A percentile compares a stretch with the other conserved stretches of the same genome.
Evolutionary conservation across 164 flowering plant genomes (phyloP).

Genomic region (Aristolochia fimbriata): DNA sequence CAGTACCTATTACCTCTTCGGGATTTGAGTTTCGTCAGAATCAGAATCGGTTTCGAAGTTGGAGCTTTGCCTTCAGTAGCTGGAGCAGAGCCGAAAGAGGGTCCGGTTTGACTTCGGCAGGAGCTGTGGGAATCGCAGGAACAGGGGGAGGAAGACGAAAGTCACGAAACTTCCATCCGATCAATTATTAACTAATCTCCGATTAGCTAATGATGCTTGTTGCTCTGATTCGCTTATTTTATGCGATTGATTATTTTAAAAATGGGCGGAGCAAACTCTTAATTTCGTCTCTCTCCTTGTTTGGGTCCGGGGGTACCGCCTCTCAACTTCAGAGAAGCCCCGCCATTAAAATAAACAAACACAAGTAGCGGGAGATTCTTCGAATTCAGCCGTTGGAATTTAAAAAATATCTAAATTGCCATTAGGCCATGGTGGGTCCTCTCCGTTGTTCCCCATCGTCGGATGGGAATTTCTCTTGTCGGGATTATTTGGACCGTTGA

Average conservation of each 20-base stretch:
- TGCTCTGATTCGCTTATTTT: neutral
- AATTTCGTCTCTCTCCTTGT: constrained; percentile 39
- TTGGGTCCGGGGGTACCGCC: constrained; percentile 16
- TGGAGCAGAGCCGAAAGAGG: too few relatives aligned
- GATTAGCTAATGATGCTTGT: constrained; percentile 7
- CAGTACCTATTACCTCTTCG: neutral
- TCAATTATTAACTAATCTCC: constrained; percentile 2
- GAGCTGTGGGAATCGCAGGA: constrained; percentile 24
- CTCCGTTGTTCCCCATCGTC: too few relatives aligned
- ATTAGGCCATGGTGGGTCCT: too few relatives aligned
- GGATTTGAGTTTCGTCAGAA: too few relatives aligned
- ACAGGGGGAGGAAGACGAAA: constrained; percentile 15
- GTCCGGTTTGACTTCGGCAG: neutral
- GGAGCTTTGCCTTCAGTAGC: too few relatives aligned
- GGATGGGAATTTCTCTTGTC: too few relatives aligned
- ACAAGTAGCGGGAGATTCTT: too few relatives aligned
- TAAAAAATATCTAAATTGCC: too few relatives aligned
- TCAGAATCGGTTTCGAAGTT: too few relatives aligned
- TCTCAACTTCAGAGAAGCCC: constrained; percentile 27
- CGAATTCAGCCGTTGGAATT: too few relatives aligned
- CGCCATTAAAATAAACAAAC: neutral
- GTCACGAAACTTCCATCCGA: neutral
- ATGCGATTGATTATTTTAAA: constrained; percentile 5
- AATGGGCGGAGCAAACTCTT: constrained; percentile 31
- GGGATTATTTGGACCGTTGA: neutral